Evolutionary conservation across 805 yeast species (phyloP), one percentile per base, ranked within the genome.

Genomic region (Kuraishia ogatae): DNA sequence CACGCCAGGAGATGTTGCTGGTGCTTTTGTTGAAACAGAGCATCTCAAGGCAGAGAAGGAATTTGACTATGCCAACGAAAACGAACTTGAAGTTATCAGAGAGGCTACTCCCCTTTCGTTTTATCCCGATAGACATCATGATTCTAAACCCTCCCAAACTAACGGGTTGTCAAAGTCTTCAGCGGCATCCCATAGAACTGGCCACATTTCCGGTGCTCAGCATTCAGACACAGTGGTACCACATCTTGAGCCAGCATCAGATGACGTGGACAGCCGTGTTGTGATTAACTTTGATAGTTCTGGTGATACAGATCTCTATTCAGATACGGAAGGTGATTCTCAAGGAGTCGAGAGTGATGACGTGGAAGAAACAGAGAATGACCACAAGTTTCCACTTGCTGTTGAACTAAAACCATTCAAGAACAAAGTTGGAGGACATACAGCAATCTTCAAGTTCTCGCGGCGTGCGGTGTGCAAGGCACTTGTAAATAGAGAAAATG

Each of bases 351-450:
- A 61, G 4, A 62, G 60, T 15, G 64, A 61, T 35, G 65, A 62
- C 26, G 66, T 60, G 2, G 53, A 62, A 19, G 63, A 60, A 22
- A 50, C 56, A 17, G 62, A 62, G 13, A 67, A 65, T 10, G 68
- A 68, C 10, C 68, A 71, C 6, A 71, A 75, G 48, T 87, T 76
- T 60, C 87, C 91, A 2, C 70, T 90, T 29, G 88, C 97, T 1
- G 97, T 92, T 1, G 97, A 93, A 66, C 71, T 93, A 56, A 82
- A 89, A 54, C 98, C 98, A 1, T 93, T 92, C 71, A 84, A 85
- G 55, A 91, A 94, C 66, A 91, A 89, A 65, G 98, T 94, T 22
- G 99, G 99, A 7, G 99, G 99, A 0, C 99, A 94, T 67, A 93
- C 97, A 0, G 97, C 97, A 1, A 91, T 94, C 39, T 94, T 93